A percentile compares a stretch with the other conserved stretches of the same genome.
Evolutionary conservation across 78 protist genomes (phyloP).

Genomic region (Diacronema lutheri): DNA sequence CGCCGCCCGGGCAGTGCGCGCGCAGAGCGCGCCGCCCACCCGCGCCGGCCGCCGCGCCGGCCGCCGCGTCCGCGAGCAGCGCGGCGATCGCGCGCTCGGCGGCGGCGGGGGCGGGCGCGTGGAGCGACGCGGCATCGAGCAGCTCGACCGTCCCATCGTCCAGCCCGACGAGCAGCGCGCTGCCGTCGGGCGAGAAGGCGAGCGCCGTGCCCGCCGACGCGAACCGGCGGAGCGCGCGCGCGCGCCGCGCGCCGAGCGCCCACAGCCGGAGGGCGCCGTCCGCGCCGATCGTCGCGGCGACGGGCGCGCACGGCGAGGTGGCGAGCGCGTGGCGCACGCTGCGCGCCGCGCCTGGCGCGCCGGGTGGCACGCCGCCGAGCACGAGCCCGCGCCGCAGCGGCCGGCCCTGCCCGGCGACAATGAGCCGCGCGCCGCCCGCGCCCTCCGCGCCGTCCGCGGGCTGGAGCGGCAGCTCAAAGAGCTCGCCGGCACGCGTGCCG

Average conservation of each 20-base stretch:
- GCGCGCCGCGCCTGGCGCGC: not conserved
- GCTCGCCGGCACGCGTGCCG: not conserved
- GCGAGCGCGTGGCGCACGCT: not conserved
- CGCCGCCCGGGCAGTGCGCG: not conserved
- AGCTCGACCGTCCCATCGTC: not conserved
- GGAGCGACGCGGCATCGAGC: not conserved
- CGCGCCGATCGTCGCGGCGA: no score
- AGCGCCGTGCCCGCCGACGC: not conserved
- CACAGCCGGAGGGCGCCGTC: no score
- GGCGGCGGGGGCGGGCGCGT: no score
- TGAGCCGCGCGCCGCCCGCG: no score
- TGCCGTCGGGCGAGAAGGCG: conserved; percentile 2
- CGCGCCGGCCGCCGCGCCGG: not conserved
- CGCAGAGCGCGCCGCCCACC: not conserved
- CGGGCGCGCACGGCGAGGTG: not conserved
- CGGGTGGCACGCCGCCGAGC: not conserved
- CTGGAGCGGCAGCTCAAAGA: not conserved
- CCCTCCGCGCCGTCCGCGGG: not conserved
- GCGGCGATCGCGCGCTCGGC: no score
- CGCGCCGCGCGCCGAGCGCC: no score
- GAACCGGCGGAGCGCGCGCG: no score
- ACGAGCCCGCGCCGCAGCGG: no score
- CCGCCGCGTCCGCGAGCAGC: not conserved
- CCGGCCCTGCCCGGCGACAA: no score
- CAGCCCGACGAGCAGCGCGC: not conserved